Conservation (phyloP, 306 rosid genomes). For the Astragalus glycyphyllos region DNA sequence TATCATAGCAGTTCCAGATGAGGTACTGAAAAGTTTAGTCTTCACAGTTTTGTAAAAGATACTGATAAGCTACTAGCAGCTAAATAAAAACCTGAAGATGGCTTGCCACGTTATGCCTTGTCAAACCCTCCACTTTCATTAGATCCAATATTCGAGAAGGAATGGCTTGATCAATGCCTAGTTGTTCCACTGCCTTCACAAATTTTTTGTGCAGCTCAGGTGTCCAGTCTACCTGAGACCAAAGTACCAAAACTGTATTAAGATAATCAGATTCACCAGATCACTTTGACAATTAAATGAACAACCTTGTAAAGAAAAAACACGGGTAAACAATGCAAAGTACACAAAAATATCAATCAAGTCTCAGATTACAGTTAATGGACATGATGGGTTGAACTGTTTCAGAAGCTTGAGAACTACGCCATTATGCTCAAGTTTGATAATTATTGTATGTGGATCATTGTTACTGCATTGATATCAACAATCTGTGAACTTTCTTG, state of each 20-base stretch:
- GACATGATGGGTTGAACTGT: not conserved
- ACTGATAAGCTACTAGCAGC: not conserved
- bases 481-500: conserved; percentile 9
- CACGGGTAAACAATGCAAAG: conserved; percentile 15
- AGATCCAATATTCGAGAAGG: conserved; percentile 91
- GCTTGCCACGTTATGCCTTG: conserved; percentile 96
- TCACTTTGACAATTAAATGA: not conserved
- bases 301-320: not conserved
- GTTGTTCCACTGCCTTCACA: conserved; percentile 89
- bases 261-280: conserved; percentile 33
- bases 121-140: conserved; percentile 90
- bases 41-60: conserved; percentile 14
- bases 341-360: not conserved
- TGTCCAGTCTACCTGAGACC: conserved; percentile 94
- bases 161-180: conserved; percentile 95
- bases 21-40: conserved; percentile 5
- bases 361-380: conserved; percentile 3
- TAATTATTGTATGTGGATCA: not conserved
- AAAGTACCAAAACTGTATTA: conserved; percentile 36
- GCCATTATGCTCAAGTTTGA: not conserved
- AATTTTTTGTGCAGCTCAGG: conserved; percentile 87
- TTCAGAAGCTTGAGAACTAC: conserved; percentile 10
- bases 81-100: conserved; percentile 82
- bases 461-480: conserved; percentile 9
- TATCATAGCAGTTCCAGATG: conserved; percentile 1